Evolutionary conservation across 2,329 filamentous ascomycete genomes (phyloP), one percentile per base, ranked within the genome.

Genomic region (Coniella lustricola): DNA sequence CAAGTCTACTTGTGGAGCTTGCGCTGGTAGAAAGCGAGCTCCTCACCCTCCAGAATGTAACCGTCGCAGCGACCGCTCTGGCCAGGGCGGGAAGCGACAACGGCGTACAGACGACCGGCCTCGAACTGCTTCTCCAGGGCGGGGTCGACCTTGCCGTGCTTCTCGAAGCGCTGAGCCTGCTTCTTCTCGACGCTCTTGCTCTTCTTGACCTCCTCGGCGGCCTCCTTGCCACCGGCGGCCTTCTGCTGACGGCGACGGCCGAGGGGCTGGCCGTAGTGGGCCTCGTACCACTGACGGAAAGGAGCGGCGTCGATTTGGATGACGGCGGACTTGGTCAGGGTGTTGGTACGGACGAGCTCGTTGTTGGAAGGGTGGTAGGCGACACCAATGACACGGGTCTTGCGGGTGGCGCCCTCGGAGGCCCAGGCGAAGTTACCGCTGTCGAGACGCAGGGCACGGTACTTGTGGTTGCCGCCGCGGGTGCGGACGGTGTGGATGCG

Each of bases 321-420:
- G 68, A 98, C 88, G 77, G 93, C 93, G 69, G 89, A 89, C 79
- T 90, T 94, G 82, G 93, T 98, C 72, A 98, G 83, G 79, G 93
- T 97, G 86, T 98, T 98, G 76, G 93, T 98, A 70, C 93, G 93
- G 81, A 98, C 90, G 64, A 98, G 84, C 80, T 98, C 93, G 89
- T 98, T 98, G 90, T 98, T 98, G 73, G 91, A 96, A 57, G 93
- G 94, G 78, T 98, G 94, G 87, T 90, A 98, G 71, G 85, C 86
- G 76, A 98, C 94, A 67, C 80, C 90, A 73, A 98, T 96, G 73
- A 98, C 87, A 81, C 94, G 93, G 75, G 88, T 90, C 85, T 98
- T 98, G 84, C 93, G 91, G 76, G 91, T 87, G 75, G 90, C 80
- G 68, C 91, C 90, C 82, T 98, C 93, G 61, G 90, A 96, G 67